Evolutionary conservation across 305 asterid species (phyloP).

Genomic region (Fraxinus nigra): DNA sequence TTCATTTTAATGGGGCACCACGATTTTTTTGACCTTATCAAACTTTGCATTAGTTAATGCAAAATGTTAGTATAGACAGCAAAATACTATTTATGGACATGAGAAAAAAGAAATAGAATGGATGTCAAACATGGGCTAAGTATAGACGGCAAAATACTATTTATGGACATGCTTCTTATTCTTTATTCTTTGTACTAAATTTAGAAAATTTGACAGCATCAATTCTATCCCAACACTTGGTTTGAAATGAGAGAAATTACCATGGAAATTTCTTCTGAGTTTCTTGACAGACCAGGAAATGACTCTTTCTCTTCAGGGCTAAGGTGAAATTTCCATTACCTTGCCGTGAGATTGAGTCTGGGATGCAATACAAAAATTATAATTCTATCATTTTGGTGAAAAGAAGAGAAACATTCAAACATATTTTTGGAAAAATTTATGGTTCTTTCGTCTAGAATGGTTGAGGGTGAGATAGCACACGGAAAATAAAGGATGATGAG

Average conservation of each 20-base stretch:
- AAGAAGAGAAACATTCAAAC: background rate
- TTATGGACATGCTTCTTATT: background rate
- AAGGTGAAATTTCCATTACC: background rate
- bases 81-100: background rate
- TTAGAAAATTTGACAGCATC: background rate
- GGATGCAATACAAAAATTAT: background rate
- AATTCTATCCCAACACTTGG: background rate
- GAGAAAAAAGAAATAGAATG: too few species aligned
- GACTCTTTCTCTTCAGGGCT: background rate
- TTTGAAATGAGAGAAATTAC: background rate
- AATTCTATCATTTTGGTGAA: background rate
- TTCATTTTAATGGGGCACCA: background rate
- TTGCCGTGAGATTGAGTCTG: slow-evolving; percentile 5
- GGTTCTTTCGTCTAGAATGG: background rate
- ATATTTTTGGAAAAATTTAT: background rate
- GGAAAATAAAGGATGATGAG: slow-evolving; percentile 34
- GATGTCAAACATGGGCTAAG: too few species aligned
- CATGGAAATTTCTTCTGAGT: background rate
- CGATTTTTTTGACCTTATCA: background rate
- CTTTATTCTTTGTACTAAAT: background rate
- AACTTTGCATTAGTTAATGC: background rate
- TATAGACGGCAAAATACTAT: background rate
- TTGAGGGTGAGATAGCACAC: background rate
- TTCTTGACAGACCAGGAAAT: background rate
- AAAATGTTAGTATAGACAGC: background rate